Conservation (phyloP, 305 asterid genomes). For the Rubia tinctorum region DNA sequence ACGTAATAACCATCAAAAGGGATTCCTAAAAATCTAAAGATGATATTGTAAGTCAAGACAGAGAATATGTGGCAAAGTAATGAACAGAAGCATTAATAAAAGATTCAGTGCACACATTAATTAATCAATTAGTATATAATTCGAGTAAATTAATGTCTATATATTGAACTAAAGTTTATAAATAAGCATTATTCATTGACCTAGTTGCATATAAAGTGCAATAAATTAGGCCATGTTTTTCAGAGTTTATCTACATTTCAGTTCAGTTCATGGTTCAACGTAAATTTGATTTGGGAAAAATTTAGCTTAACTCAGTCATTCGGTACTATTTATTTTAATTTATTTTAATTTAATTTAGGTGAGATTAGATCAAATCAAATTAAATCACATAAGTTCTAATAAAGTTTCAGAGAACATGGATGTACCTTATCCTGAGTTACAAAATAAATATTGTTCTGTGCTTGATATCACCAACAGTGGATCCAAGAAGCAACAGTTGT, state of each 20-base stretch:
- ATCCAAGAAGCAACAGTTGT: neutral
- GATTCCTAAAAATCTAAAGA: neutral
- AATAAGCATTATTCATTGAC: neutral
- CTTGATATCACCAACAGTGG: neutral
- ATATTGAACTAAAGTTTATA: neutral
- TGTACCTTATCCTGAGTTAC: no score
- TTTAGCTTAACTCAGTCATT: no score
- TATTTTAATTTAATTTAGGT: no score
- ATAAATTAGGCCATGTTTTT: neutral
- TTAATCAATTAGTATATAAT: neutral
- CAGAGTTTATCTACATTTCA: no score
- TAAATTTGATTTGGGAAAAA: no score
- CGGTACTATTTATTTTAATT: no score
- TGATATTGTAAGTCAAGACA: constrained; percentile 1
- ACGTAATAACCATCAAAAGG: constrained; percentile 8
- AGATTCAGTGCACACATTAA: neutral
- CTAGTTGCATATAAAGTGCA: neutral
- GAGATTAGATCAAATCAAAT: no score
- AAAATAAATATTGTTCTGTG: neutral
- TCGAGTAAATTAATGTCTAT: neutral
- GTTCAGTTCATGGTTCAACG: no score
- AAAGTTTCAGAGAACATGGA: no score
- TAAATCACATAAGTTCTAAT: no score
- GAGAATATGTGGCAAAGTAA: constrained; percentile 4
- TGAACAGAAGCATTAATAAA: neutral